Evolutionary conservation across 1,284 basidiomycete genomes (phyloP).

Genomic region (Phlebopus sp.): DNA sequence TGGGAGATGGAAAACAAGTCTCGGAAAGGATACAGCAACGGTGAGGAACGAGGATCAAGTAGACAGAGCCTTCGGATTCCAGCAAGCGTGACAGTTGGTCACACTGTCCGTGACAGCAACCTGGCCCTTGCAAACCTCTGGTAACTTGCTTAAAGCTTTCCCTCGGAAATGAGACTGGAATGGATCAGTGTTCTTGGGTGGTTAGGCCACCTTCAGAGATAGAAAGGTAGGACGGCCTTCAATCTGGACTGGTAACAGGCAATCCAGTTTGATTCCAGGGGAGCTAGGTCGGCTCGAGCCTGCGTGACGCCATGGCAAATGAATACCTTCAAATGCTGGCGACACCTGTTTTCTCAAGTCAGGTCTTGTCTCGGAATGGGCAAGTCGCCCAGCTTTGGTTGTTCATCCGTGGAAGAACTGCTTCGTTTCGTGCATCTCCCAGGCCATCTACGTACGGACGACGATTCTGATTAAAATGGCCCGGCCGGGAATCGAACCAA

Average conservation of each 20-base stretch:
- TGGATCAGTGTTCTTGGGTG: neutral
- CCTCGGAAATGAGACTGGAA: neutral
- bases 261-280: neutral
- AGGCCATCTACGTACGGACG: too few relatives aligned
- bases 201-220: too few relatives aligned
- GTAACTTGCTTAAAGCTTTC: neutral
- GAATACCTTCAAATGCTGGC: neutral
- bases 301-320: neutral
- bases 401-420: too few relatives aligned
- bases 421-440: too few relatives aligned
- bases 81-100: conserved; percentile 21
- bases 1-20: conserved; percentile 2
- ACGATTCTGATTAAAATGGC: neutral
- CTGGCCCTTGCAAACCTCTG: conserved; percentile 8
- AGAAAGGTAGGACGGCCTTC: neutral
- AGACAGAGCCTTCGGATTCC: neutral
- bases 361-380: too few relatives aligned
- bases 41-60: conserved; percentile 23
- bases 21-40: conserved; percentile 6
- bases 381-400: too few relatives aligned
- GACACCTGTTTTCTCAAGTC: neutral
- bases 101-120: conserved; percentile 11
- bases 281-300: neutral
- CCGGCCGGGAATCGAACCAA: neutral
- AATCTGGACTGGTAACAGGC: neutral